phyloP scores from a whole-genome alignment of 2,329 filamentous ascomycete genomes.

The Fusarium pseudocircinatum region DNA sequence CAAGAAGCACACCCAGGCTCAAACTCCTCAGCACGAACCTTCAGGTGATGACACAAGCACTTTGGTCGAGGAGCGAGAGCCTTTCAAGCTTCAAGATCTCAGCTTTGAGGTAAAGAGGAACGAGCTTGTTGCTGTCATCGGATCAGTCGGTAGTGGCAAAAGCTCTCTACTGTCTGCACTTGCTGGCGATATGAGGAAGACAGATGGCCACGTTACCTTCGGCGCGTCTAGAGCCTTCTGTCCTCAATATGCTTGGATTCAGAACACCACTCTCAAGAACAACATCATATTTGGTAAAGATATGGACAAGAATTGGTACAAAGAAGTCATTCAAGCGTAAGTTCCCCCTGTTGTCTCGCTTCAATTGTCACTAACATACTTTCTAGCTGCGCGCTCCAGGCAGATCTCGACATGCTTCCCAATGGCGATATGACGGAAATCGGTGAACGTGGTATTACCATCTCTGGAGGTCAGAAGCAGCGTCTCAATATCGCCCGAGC shows the following conservation, averaged over 20 bases:
- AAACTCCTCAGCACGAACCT: conserved; percentile 46
- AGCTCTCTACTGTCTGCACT: conserved; percentile 87
- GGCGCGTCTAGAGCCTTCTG: conserved; percentile 89
- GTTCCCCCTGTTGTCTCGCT: not conserved
- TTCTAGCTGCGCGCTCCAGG: conserved; percentile 76
- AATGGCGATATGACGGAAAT: conserved; percentile 91
- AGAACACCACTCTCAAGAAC: conserved; percentile 85
- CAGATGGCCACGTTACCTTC: conserved; percentile 75
- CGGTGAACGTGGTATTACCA: conserved; percentile 93
- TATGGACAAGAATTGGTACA: conserved; percentile 80
- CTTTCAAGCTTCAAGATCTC: conserved; percentile 77
- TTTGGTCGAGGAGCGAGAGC: conserved; percentile 66
- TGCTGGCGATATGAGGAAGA: conserved; percentile 93
- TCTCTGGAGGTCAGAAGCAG: conserved; percentile 96
- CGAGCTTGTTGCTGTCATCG: conserved; percentile 86
- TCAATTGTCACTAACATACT: not conserved
- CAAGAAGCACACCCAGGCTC: conserved; percentile 51
- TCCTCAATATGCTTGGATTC: conserved; percentile 97
- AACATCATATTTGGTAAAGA: conserved; percentile 93
- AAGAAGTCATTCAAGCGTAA: conserved; percentile 80
- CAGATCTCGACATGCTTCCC: conserved; percentile 93
- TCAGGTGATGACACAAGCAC: conserved; percentile 62
- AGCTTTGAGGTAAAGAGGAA: conserved; percentile 75
- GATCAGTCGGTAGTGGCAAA: conserved; percentile 89
- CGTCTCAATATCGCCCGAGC: conserved; percentile 91